Evolutionary conservation across 805 yeast species (phyloP), one percentile per base, ranked within the genome.

Genomic region (Cyberlindnera amylophila): DNA sequence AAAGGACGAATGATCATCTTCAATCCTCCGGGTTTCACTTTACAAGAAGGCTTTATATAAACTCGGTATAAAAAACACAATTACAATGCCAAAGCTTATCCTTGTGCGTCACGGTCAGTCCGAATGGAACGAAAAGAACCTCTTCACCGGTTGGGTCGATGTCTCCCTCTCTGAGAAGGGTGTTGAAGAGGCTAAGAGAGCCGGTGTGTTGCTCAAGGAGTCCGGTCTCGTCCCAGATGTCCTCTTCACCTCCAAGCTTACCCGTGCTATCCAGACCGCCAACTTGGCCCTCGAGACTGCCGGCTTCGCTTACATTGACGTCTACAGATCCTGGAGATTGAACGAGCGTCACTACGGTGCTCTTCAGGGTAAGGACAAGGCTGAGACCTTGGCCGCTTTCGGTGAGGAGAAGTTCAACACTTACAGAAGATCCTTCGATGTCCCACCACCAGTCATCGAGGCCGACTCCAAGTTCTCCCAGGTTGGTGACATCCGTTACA

Each of bases 301-400:
- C 45, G 97, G 89, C 71, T 86, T 89, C 66, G 72, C 87, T 57
- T 90, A 81, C 79, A 78, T 90, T 55, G 96, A 95, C 63, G 95
- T 86, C 61, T 80, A 82, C 70, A 86, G 97, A 78, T 79, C 91
- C 43, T 91, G 97, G 97, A 86, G 97, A 79, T 80, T 90, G 68
- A 90, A 90, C 76, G 98, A 90, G 77, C 93, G 98, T 79, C 97
- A 90, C 73, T 90, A 90, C 76, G 98, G 98, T 79, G 97, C 88
- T 58, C 80, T 90, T 63, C 97, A 91, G 75, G 98, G 98, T 70
- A 89, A 91, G 77, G 95, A 91, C 78, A 90, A 90, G 77, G 96
- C 96, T 58, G 90, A 77, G 61, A 85, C 96, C 55, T 78, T 89
- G 64, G 90, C 80, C 62, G 69, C 79, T 61, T 90, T 79, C 74